Evolutionary conservation across 129 eudicot genomes (phyloP).

Genomic region (Smallanthus sonchifolius): DNA sequence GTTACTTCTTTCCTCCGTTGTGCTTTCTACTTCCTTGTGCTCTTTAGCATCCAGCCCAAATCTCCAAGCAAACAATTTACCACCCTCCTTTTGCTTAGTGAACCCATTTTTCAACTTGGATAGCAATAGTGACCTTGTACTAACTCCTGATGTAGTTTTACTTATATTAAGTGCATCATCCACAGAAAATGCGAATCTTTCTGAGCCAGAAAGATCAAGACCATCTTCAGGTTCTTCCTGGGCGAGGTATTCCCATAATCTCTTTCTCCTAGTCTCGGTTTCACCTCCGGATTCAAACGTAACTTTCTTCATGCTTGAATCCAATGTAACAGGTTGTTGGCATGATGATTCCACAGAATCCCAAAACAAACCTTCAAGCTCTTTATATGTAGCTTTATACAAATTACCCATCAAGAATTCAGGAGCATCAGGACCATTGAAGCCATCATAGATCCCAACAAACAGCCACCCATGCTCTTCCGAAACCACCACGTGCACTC

Average conservation of each 20-base stretch:
- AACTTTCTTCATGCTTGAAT: constrained; percentile 45
- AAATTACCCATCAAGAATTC: constrained; percentile 90
- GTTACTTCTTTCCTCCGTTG: constrained; percentile 36
- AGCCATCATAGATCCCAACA: constrained; percentile 97
- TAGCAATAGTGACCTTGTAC: constrained; percentile 60
- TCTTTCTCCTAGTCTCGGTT: constrained; percentile 51
- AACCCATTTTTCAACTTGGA: constrained; percentile 77
- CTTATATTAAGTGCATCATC: constrained; percentile 76
- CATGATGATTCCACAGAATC: constrained; percentile 40
- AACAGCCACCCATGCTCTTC: constrained; percentile 95
- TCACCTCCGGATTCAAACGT: constrained; percentile 45
- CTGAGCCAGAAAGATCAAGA: constrained; percentile 92
- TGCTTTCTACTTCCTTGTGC: constrained; percentile 37
- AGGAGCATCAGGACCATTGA: constrained; percentile 97
- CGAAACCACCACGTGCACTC: constrained; percentile 89
- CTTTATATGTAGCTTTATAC: constrained; percentile 69
- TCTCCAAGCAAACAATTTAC: constrained; percentile 73
- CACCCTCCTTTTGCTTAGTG: constrained; percentile 50
- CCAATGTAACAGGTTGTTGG: background rate
- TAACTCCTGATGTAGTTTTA: constrained; percentile 60
- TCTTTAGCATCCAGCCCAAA: constrained; percentile 69
- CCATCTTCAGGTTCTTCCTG: constrained; percentile 83
- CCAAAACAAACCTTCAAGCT: constrained; percentile 95
- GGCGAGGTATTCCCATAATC: constrained; percentile 83
- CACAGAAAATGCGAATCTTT: constrained; percentile 89